Evolutionary conservation across 805 yeast species (phyloP).

Genomic region (Metschnikowia lachancei): DNA sequence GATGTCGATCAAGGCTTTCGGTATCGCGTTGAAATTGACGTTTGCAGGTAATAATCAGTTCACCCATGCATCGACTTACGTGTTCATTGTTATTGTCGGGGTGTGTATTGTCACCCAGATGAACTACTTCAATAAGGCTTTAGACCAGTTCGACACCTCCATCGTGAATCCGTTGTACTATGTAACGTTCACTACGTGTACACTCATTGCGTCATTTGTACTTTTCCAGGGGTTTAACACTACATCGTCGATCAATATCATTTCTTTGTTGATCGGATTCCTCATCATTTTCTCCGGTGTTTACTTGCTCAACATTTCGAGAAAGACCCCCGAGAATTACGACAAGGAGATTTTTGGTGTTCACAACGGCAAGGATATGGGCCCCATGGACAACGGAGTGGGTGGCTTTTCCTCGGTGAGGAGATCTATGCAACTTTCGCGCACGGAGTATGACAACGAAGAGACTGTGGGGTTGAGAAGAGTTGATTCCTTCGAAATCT

Average conservation of each 20-base stretch:
- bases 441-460: constrained; percentile 41
- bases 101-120: constrained; percentile 85
- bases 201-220: constrained; percentile 81
- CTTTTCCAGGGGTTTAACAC: constrained; percentile 86
- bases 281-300: constrained; percentile 86
- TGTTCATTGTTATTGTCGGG: constrained; percentile 73
- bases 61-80: constrained; percentile 77
- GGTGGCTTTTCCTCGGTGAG: constrained; percentile 71
- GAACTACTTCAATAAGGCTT: constrained; percentile 91
- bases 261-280: constrained; percentile 81
- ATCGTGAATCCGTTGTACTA: constrained; percentile 89
- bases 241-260: constrained; percentile 71
- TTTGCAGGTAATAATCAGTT: constrained; percentile 84
- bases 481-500: constrained; percentile 58
- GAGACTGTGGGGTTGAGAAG: constrained; percentile 56
- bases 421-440: constrained; percentile 66
- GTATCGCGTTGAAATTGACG: constrained; percentile 84
- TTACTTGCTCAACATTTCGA: constrained; percentile 72
- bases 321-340: constrained; percentile 55
- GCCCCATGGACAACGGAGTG: constrained; percentile 79
- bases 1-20: constrained; percentile 90
- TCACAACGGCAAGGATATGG: constrained; percentile 50
- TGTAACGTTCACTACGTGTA: constrained; percentile 87
- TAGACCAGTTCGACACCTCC: constrained; percentile 90
- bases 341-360: constrained; percentile 58